A percentile compares a stretch with the other conserved stretches of the same genome.
These are phyloP conservation scores for Tuber brumale DNA, from an alignment of 495 filamentous ascomycete species.

Conservation along the genomic window DNA sequence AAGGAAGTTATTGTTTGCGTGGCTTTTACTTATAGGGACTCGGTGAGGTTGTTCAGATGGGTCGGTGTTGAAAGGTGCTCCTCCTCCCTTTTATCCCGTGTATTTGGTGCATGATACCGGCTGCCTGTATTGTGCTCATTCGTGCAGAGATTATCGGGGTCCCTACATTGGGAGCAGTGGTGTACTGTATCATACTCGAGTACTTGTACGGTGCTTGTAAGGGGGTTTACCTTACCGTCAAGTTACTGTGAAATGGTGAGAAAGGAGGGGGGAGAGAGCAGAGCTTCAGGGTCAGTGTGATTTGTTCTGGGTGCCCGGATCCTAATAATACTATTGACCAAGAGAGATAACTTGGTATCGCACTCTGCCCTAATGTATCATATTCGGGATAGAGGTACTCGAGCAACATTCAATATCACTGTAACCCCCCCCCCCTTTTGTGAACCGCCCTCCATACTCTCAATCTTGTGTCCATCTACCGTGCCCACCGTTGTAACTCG, in stretches of 20 bases:
- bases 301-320: background rate
- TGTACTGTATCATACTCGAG: background rate
- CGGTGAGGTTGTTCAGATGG: background rate
- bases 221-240: background rate
- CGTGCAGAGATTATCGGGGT: background rate
- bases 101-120: background rate
- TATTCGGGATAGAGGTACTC: background rate
- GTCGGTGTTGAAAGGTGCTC: background rate
- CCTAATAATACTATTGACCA: background rate
- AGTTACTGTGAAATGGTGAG: background rate
- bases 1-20: background rate
- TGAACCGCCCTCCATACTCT: background rate
- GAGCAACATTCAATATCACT: background rate
- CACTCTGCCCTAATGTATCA: background rate
- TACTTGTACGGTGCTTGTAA: background rate
- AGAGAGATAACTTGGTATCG: background rate
- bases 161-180: background rate
- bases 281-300: background rate
- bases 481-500: background rate
- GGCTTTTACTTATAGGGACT: background rate
- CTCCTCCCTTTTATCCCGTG: background rate
- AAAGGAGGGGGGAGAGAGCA: background rate
- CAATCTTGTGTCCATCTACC: background rate
- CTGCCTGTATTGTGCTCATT: background rate
- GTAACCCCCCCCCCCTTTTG: background rate